phyloP scores from a whole-genome alignment of 2,329 filamentous ascomycete genomes.

The Shiraia sp. region DNA sequence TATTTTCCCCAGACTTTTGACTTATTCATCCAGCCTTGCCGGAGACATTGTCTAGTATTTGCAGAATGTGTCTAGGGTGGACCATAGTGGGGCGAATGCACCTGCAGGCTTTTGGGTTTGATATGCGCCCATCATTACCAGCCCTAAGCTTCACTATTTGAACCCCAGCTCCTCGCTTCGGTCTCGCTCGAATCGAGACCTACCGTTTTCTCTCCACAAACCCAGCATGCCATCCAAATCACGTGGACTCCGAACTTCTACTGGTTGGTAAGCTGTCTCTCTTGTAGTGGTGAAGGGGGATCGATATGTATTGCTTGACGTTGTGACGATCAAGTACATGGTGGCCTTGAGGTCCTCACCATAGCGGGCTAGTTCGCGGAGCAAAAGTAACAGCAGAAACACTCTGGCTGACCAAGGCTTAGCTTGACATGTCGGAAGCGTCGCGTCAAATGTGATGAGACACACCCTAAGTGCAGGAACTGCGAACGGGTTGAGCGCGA shows the following conservation, averaged over 20 bases:
- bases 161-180: constrained; percentile 10
- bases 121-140: constrained; percentile 11
- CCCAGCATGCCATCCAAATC: constrained; percentile 46
- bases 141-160: constrained; percentile 3
- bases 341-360: not conserved
- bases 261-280: constrained; percentile 44
- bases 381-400: constrained; percentile 1
- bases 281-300: not conserved
- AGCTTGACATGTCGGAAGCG: constrained; percentile 52
- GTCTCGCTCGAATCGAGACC: constrained; percentile 9
- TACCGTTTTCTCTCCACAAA: constrained; percentile 5
- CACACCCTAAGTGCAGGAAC: constrained; percentile 48
- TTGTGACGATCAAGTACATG: not conserved
- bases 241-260: constrained; percentile 49
- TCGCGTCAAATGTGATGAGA: constrained; percentile 57
- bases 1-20: too few relatives aligned
- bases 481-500: constrained; percentile 48
- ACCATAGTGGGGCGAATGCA: not conserved
- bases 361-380: not conserved
- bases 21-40: not conserved
- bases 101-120: not conserved
- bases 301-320: not conserved
- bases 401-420: constrained; percentile 7
- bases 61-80: not conserved
- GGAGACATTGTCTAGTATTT: not conserved